A percentile compares a stretch with the other conserved stretches of the same genome.
phyloP scores from a whole-genome alignment of 768 basidiomycete species.

The Calocybe cyanea region DNA sequence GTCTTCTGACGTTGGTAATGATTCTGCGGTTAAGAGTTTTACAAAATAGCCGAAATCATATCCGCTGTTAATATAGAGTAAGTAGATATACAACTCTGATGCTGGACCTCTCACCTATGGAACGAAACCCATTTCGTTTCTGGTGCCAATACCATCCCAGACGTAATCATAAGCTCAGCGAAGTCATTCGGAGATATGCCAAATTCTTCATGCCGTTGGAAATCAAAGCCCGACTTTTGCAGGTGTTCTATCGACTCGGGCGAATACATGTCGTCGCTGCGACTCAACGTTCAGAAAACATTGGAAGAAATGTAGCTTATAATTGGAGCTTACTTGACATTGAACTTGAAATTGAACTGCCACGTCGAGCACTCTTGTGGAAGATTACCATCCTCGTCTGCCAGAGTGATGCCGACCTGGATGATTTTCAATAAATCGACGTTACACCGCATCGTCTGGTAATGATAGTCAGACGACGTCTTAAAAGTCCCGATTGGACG shows the following conservation, averaged over 20 bases:
- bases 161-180: conserved; percentile 95
- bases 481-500: conserved; percentile 95
- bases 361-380: conserved; percentile 91
- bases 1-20: conserved; percentile 85
- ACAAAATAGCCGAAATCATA: conserved; percentile 99
- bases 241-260: conserved; percentile 96
- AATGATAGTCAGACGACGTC: conserved; percentile 97
- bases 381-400: conserved; percentile 90
- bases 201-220: conserved; percentile 87
- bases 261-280: conserved; percentile 96
- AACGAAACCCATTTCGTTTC: conserved; percentile 98
- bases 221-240: conserved; percentile 94
- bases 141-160: conserved; percentile 83
- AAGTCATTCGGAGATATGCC: conserved; percentile 94
- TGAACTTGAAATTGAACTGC: conserved; percentile 99
- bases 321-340: conserved; percentile 61
- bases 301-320: background rate
- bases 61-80: conserved; percentile 53
- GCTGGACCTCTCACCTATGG: conserved; percentile 50
- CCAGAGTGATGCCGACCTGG: conserved; percentile 92
- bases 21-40: conserved; percentile 83
- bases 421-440: conserved; percentile 98
- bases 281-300: background rate
- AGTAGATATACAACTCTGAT: background rate
- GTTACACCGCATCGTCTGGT: conserved; percentile 99